Base-by-base conservation (phyloP, 768 basidiomycete species). In the Serendipita sp. region DNA sequence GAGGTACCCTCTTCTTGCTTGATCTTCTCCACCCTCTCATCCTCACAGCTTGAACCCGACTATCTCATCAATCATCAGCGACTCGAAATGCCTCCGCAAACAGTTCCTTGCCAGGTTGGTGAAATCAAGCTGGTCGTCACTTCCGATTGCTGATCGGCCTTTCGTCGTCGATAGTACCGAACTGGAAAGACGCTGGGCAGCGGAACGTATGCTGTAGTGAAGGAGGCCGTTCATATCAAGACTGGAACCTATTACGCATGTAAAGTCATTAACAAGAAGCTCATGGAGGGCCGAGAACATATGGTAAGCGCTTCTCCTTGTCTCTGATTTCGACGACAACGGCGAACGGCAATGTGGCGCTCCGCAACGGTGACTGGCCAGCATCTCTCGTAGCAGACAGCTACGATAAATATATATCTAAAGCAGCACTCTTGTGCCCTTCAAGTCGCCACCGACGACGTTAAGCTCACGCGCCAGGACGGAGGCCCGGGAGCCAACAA, bases 231-330 rank as follows among this genome's bases (percentile, higher is more conserved):
- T 29, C 91, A 95, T 71, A 86, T 95, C 77, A 85, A 87, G 76
- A 91, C 92, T 0, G 84, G 84, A 23, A 82, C 96, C 74, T 95
- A 94, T 76, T 98, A 87, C 78, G 96, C 95, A 23, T 97, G 94
- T 82, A 99, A 99, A 75, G 96, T 98, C 70, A 93, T 97, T 76
- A 97, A 95, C 84, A 98, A 98, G 81, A 92, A 94, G 71, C 83
- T 96, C 65, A 96, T 96, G 93, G 89, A 95, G 72, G 95, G 95
- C 3, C 80, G 95, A 67, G 95, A 98, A 76, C 85, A 94, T 73
- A 98, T 99, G 95, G 95, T 93, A 23, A 69, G 83, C 71, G 43
- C 34, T 4, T 64, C 43, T 46, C 48, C 29, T 50, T n/a, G 18
- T 40, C 13, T 5, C 5, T 5, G 40, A 40, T 40, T 40, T 40